These are phyloP conservation scores for Bullera alba DNA, from an alignment of 768 basidiomycete genomes.

Conservation along the genomic window DNA sequence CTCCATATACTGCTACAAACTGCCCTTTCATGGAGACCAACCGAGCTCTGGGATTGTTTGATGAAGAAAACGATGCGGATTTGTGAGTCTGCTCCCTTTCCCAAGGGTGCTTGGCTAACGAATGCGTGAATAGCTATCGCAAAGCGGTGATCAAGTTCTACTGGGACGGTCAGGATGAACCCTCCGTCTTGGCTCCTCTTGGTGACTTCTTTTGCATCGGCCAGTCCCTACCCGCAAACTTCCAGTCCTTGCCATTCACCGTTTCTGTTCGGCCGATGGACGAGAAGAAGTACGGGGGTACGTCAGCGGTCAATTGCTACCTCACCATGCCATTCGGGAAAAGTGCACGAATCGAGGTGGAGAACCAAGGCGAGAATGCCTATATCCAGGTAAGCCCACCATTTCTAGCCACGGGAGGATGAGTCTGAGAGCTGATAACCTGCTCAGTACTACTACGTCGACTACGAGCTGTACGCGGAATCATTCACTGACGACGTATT, in stretches of 20 bases:
- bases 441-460: neutral
- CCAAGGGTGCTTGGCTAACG: neutral
- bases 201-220: neutral
- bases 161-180: neutral
- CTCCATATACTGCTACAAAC: neutral
- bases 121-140: neutral
- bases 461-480: constrained; percentile 1
- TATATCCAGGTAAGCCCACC: neutral
- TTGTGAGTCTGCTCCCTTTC: neutral
- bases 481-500: neutral
- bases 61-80: neutral
- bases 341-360: neutral
- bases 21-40: neutral
- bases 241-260: neutral
- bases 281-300: neutral
- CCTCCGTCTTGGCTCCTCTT: neutral
- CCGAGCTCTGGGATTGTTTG: neutral
- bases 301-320: neutral
- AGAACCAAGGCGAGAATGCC: neutral
- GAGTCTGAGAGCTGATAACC: neutral
- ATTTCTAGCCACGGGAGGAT: neutral
- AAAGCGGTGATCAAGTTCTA: neutral
- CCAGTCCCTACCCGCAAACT: neutral
- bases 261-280: neutral
- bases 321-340: neutral